A percentile compares a stretch with the other conserved stretches of the same genome.
phyloP scores from a whole-genome alignment of 257 asterid genomes.

The Rehmannia glutinosa region DNA sequence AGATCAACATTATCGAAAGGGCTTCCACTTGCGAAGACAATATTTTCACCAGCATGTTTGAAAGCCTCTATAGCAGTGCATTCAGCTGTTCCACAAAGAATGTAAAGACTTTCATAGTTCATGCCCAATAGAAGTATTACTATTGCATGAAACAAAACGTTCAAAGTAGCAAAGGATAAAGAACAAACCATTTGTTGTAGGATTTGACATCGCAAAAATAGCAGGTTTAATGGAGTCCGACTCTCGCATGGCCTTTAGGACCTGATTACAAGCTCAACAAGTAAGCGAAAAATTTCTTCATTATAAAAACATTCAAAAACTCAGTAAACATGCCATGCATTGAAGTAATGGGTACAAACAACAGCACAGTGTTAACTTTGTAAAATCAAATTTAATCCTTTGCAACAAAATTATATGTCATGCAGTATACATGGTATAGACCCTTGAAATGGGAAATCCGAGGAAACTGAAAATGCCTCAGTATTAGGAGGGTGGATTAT shows the following conservation, averaged over 20 bases:
- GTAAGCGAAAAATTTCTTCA: conserved; percentile 12
- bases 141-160: not conserved
- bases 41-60: conserved; percentile 87
- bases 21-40: conserved; percentile 96
- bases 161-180: conserved; percentile 7
- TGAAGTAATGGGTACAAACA: not conserved
- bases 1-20: conserved; percentile 90
- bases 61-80: conserved; percentile 92
- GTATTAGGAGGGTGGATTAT: not conserved
- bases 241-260: conserved; percentile 88
- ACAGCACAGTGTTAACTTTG: conserved; percentile 4
- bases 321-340: not conserved
- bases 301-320: not conserved
- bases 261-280: conserved; percentile 48
- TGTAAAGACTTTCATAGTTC: conserved; percentile 18
- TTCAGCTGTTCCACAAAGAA: conserved; percentile 72
- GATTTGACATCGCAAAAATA: conserved; percentile 98
- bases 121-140: conserved; percentile 13
- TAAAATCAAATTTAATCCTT: conserved; percentile 1
- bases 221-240: conserved; percentile 91
- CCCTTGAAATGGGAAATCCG: not conserved
- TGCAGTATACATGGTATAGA: not conserved
- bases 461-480: not conserved
- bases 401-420: not conserved
- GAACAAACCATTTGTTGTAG: conserved; percentile 82